A percentile compares a stretch with the other conserved stretches of the same genome.
These are phyloP conservation scores for Adansonia grandidieri DNA, from an alignment of 441 rosid genomes.

Conservation along the genomic window DNA sequence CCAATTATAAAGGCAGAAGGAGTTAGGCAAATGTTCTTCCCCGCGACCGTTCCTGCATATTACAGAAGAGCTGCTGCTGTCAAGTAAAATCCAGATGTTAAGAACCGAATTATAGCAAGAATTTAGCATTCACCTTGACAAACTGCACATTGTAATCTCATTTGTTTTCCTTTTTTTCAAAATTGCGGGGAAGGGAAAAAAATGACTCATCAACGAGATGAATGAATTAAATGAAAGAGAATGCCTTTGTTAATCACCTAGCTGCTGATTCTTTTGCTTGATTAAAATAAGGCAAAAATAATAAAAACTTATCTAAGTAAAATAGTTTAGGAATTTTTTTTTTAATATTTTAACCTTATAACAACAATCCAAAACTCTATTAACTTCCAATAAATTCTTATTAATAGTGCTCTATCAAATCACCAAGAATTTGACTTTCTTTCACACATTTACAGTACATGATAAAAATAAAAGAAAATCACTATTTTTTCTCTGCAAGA, in stretches of 20 bases:
- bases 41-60: slow-evolving; percentile 82
- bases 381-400: no score
- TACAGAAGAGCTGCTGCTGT: slow-evolving; percentile 65
- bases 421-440: not conserved
- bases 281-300: no score
- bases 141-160: not conserved
- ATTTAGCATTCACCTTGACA: not conserved
- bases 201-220: no score
- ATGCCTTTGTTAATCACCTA: not conserved
- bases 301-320: no score
- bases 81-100: slow-evolving; percentile 21
- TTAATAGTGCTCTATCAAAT: not conserved
- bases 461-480: not conserved
- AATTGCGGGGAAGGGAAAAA: not conserved
- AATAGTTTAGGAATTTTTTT: no score
- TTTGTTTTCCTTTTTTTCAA: not conserved
- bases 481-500: not conserved
- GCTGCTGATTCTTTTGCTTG: not conserved
- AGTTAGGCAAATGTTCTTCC: slow-evolving; percentile 90
- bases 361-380: not conserved
- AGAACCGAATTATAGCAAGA: not conserved
- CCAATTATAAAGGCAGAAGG: slow-evolving; percentile 93
- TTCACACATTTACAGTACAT: not conserved
- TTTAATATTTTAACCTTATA: no score
- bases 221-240: no score